Percentiles rank a stretch among this genome's conserved stretches.
These are phyloP conservation scores for Metschnikowia henanensis DNA, from an alignment of 805 yeast genomes.

Conservation along the genomic window DNA sequence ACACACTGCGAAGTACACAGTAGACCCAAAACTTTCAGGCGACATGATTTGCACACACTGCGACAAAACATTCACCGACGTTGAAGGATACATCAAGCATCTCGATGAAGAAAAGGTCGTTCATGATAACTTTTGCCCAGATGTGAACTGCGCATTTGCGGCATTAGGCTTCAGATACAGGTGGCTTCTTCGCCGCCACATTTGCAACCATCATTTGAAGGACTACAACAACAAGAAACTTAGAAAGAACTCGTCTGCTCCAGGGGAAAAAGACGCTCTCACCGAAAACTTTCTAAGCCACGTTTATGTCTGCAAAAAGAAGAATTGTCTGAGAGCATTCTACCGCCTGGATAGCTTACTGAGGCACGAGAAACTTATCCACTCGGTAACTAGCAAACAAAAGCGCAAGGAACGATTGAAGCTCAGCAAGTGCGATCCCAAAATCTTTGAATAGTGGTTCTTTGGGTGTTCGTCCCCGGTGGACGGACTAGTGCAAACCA, in stretches of 20 bases:
- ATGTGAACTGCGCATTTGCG: constrained; percentile 13
- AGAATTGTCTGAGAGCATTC: constrained; percentile 17
- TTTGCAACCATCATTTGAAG: constrained; percentile 19
- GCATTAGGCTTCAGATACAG: constrained; percentile 16
- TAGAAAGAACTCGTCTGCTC: constrained; percentile 5
- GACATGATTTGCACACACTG: constrained; percentile 17
- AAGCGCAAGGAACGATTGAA: constrained; percentile 13
- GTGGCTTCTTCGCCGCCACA: constrained; percentile 19
- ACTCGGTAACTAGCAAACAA: constrained; percentile 7
- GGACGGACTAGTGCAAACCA: not conserved
- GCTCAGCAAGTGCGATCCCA: constrained; percentile 12
- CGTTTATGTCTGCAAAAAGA: constrained; percentile 18
- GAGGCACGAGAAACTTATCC: constrained; percentile 18
- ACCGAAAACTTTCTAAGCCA: constrained; percentile 11
- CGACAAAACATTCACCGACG: constrained; percentile 10
- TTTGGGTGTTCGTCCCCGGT: constrained; percentile 4
- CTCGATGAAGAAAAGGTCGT: constrained; percentile 13
- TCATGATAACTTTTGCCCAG: constrained; percentile 19
- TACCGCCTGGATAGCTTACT: constrained; percentile 21
- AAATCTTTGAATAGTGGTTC: constrained; percentile 6
- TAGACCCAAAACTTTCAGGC: constrained; percentile 6
- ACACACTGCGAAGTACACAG: constrained; percentile 2
- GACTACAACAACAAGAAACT: constrained; percentile 15
- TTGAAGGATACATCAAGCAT: constrained; percentile 12
- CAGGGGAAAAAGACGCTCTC: constrained; percentile 5